phyloP scores from a whole-genome alignment of 352 stramenopile species.

The Proteromonas lacertae region DNA sequence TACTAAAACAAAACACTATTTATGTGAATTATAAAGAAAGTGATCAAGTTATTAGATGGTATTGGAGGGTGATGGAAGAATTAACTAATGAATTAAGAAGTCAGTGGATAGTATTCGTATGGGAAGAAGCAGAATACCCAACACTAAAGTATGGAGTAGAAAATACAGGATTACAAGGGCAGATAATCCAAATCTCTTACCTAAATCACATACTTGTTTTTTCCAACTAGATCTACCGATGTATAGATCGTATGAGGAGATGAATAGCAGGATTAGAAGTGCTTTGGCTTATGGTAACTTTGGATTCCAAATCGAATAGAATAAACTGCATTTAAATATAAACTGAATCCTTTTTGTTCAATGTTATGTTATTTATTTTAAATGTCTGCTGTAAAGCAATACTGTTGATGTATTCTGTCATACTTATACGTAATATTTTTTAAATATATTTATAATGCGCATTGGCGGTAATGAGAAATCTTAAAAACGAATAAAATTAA shows the following conservation, averaged over 20 bases:
- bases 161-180: too few relatives aligned
- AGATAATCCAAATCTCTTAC: conserved; percentile 20
- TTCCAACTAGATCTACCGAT: conserved; percentile 65
- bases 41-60: conserved; percentile 16
- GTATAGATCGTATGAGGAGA: conserved; percentile 50
- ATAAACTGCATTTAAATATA: too few relatives aligned
- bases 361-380: too few relatives aligned
- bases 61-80: conserved; percentile 17
- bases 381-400: too few relatives aligned
- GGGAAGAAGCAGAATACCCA: conserved; percentile 43
- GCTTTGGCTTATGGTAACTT: conserved; percentile 66
- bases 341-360: too few relatives aligned
- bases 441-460: too few relatives aligned
- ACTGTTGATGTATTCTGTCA: too few relatives aligned
- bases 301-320: conserved; percentile 11
- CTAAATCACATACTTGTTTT: conserved; percentile 70
- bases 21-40: too few relatives aligned
- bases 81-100: conserved; percentile 1
- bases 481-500: too few relatives aligned
- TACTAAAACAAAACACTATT: conserved; percentile 18
- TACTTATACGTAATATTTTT: too few relatives aligned
- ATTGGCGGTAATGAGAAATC: too few relatives aligned
- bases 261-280: conserved; percentile 49
- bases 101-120: conserved; percentile 49
- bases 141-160: conserved; percentile 14